These are phyloP conservation scores for Pyrenophora seminiperda DNA, from an alignment of 2,329 filamentous ascomycete species.

Conservation along the genomic window DNA sequence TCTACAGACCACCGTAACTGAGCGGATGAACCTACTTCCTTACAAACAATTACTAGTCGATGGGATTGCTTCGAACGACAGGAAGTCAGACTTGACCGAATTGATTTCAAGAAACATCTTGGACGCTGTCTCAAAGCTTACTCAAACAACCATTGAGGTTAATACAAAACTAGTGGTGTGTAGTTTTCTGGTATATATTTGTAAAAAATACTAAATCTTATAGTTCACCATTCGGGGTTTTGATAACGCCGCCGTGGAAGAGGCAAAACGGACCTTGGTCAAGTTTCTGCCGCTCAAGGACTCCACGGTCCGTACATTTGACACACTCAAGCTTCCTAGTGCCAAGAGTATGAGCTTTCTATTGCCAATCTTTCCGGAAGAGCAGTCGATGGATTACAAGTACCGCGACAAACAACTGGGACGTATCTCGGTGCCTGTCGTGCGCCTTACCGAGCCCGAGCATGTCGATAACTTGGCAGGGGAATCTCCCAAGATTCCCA, in stretches of 20 bases:
- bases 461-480: not conserved
- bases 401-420: slow-evolving; percentile 29
- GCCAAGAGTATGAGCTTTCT: slow-evolving; percentile 22
- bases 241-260: slow-evolving; percentile 26
- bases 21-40: slow-evolving; percentile 25
- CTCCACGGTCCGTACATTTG: slow-evolving; percentile 18
- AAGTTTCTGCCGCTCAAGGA: slow-evolving; percentile 34
- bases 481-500: not conserved
- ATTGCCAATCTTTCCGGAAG: slow-evolving; percentile 23
- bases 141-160: slow-evolving; percentile 29
- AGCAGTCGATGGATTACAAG: slow-evolving; percentile 28
- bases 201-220: slow-evolving; percentile 3
- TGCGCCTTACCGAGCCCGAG: slow-evolving; percentile 3
- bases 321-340: slow-evolving; percentile 24
- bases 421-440: slow-evolving; percentile 34
- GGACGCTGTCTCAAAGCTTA: slow-evolving; percentile 28
- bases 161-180: slow-evolving; percentile 26
- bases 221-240: slow-evolving; percentile 40
- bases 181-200: not conserved
- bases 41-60: slow-evolving; percentile 29
- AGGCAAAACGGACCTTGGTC: slow-evolving; percentile 38
- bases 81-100: slow-evolving; percentile 7
- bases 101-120: slow-evolving; percentile 26
- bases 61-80: slow-evolving; percentile 3
- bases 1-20: slow-evolving; percentile 22